These are phyloP conservation scores for Rhynchosporium secalis DNA, from an alignment of 2,329 filamentous ascomycete species.

Conservation along the genomic window DNA sequence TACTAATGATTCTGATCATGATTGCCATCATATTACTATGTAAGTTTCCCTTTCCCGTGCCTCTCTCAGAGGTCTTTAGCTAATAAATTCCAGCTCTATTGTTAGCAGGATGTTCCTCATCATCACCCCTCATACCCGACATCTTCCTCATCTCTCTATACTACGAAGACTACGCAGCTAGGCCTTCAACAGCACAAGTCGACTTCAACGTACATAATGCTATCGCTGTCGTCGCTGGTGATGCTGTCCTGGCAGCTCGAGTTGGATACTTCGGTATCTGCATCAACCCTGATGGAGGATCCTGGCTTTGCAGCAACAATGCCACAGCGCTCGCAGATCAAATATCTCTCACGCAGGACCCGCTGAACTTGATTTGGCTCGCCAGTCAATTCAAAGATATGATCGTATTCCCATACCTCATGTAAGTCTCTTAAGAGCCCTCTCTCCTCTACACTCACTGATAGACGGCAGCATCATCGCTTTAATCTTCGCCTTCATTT, in stretches of 20 bases:
- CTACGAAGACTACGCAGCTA: constrained; percentile 79
- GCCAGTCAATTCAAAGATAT: constrained; percentile 97
- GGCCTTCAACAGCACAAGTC: constrained; percentile 83
- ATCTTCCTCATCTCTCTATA: constrained; percentile 99
- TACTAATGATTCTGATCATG: constrained; percentile 96
- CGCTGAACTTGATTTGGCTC: constrained; percentile 95
- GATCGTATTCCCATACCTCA: constrained; percentile 95
- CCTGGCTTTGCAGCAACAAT: constrained; percentile 96
- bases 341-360: constrained; percentile 87
- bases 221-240: constrained; percentile 86
- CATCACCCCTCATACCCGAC: constrained; percentile 87
- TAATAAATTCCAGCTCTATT: constrained; percentile 66
- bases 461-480: constrained; percentile 75
- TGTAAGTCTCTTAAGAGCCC: constrained; percentile 59
- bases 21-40: constrained; percentile 92
- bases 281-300: constrained; percentile 84
- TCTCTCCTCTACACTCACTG: neutral
- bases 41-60: constrained; percentile 50
- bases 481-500: constrained; percentile 95
- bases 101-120: constrained; percentile 92
- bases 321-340: constrained; percentile 89
- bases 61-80: constrained; percentile 14
- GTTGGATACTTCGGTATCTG: constrained; percentile 99
- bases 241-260: constrained; percentile 80
- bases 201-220: constrained; percentile 83